phyloP scores from a whole-genome alignment of 148 eudicot species.

The Vaccinium corymbosum region DNA sequence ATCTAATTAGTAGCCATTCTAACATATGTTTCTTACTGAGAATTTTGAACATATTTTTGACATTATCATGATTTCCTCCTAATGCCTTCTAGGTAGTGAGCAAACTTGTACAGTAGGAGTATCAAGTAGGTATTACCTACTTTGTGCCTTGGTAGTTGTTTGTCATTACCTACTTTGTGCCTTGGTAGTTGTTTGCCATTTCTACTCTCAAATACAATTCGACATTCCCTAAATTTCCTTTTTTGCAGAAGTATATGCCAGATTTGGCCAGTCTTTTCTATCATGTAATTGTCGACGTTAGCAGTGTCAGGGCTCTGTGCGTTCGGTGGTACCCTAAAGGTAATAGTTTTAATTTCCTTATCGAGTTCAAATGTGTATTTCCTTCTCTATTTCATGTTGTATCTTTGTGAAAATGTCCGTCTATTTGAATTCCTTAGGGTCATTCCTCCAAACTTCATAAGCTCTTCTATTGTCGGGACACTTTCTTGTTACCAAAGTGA shows the following conservation, averaged over 20 bases:
- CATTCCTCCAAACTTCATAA: not conserved
- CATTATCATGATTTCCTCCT: not conserved
- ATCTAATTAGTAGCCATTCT: not conserved
- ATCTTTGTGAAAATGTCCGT: not conserved
- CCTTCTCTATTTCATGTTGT: not conserved
- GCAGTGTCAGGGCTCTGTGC: conserved; percentile 84
- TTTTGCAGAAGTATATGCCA: conserved; percentile 93
- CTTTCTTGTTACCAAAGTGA: not conserved
- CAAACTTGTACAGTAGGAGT: not conserved
- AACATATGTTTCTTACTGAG: not conserved
- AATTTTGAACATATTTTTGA: not conserved
- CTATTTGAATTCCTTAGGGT: not conserved
- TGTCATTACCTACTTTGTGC: not conserved
- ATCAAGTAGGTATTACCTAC: not conserved
- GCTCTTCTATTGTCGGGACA: not conserved
- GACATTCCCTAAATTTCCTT: not conserved
- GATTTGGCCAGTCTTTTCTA: conserved; percentile 72
- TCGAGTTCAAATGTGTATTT: not conserved
- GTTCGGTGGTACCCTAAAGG: conserved; percentile 90
- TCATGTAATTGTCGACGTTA: conserved; percentile 87
- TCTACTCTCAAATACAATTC: not conserved
- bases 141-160: not conserved
- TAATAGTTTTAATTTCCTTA: conserved; percentile 18
- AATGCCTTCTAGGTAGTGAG: not conserved
- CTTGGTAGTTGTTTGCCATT: not conserved